Percentiles rank a stretch among this genome's conserved stretches.
Evolutionary conservation across 768 basidiomycete genomes (phyloP).

Genomic region (Lentinus tigrinus): DNA sequence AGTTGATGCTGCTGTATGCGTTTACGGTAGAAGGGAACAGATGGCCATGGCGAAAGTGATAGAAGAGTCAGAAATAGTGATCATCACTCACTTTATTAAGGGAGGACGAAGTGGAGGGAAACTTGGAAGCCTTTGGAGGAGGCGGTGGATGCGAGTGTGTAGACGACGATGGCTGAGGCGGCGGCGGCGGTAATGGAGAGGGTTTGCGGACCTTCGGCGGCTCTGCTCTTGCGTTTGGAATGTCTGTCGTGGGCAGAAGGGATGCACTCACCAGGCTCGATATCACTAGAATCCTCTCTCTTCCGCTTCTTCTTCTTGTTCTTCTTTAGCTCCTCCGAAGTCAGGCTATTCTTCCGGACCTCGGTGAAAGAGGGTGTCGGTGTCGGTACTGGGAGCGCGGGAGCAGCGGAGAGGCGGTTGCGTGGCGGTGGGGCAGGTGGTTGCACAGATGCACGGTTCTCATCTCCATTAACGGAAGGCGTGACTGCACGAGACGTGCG

Average conservation of each 20-base stretch:
- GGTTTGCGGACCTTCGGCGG: slow-evolving; percentile 49
- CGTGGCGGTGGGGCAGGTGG: slow-evolving; percentile 39
- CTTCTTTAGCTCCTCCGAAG: slow-evolving; percentile 57
- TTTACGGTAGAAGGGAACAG: too few species aligned
- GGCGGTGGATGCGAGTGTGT: slow-evolving; percentile 31
- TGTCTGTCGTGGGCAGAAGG: slow-evolving; percentile 10
- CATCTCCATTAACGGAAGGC: slow-evolving; percentile 49
- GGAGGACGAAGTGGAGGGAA: slow-evolving; percentile 39
- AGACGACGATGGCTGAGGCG: not conserved
- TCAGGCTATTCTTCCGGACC: slow-evolving; percentile 50
- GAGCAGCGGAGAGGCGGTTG: slow-evolving; percentile 47
- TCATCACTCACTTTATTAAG: slow-evolving; percentile 53
- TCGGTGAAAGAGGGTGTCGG: slow-evolving; percentile 55
- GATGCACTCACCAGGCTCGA: slow-evolving; percentile 50
- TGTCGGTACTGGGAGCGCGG: slow-evolving; percentile 42
- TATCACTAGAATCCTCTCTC: slow-evolving; percentile 72
- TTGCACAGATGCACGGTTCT: slow-evolving; percentile 35
- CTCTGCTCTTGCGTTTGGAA: slow-evolving; percentile 35
- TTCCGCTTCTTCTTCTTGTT: slow-evolving; percentile 83
- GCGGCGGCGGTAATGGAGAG: slow-evolving; percentile 42
- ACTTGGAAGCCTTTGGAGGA: slow-evolving; percentile 55
- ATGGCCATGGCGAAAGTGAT: too few species aligned
- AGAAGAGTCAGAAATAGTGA: too few species aligned
- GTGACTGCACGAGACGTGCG: slow-evolving; percentile 32
- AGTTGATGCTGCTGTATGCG: too few species aligned